Base-by-base conservation (phyloP, 2,329 filamentous ascomycete species). In the Ascochyta viciae-villosae region DNA sequence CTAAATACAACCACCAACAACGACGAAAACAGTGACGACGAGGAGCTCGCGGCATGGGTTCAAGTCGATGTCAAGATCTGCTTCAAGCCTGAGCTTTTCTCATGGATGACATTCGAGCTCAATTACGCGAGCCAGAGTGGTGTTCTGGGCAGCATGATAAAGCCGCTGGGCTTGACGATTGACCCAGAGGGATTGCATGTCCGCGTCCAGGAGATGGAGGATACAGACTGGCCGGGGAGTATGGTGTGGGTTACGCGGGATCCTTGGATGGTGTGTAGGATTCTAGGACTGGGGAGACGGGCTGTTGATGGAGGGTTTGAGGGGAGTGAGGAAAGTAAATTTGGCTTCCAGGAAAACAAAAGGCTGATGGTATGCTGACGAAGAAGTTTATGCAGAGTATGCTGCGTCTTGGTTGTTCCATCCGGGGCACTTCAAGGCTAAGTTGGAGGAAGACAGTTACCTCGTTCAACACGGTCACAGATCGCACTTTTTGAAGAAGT, bases 41-140 rank as follows among this genome's bases (percentile, higher is more conserved):
- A 49, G 6, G 46, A 54, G 10, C 41, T 50, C 9, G 47, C 60
- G 3, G 58, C 62, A 22, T 67, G 50, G 47, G 53, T 69, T 13
- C 66, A 73, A 41, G 55, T 73, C 22, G 68, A 72, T 16, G 46
- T 70, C 57, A 71, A 71, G 29, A 46, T 71, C 2, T 67, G 61
- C 54, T 61, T 62, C 33, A 54, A 50, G 16, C 47, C 53, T 1
- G 48, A 62, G 16, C 4, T 58, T 2, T 73, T 71, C 26, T 50
- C 56, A 7, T 73, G 67, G 70, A 19, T 47, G n/a, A 37, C 41
- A 1, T 71, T 72, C 16, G 57, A 61, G 44, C 48, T 63, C 7
- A 54, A 62, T 29, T 69, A 71, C 41, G 65, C 66, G 3, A 70
- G 64, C 6, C 61, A 58, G 5, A 49, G 50, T 34, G 67, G 68